phyloP scores from a whole-genome alignment of 345 rosid genomes.

The Eucalyptus sp. region DNA sequence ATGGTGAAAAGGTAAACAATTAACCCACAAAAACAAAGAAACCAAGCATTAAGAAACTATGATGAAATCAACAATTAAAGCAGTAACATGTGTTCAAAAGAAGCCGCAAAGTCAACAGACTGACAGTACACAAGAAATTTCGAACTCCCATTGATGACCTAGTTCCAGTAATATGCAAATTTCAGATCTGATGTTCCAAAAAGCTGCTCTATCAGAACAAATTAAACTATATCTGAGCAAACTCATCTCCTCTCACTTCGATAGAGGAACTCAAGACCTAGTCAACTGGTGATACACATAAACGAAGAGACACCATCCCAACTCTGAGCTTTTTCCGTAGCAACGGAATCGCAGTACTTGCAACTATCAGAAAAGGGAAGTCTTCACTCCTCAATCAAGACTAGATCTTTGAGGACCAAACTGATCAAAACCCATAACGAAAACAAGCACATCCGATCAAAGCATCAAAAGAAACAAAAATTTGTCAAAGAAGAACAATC shows the following conservation, averaged over 20 bases:
- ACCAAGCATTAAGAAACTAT: not conserved
- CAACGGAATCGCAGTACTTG: not conserved
- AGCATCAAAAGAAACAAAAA: not conserved
- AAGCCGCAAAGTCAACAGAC: not conserved
- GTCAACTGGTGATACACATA: not conserved
- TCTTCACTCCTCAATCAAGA: not conserved
- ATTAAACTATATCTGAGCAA: not conserved
- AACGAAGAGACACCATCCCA: not conserved
- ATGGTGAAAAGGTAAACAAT: not conserved
- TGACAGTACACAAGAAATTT: not conserved
- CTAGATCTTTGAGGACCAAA: not conserved
- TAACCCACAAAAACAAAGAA: not conserved
- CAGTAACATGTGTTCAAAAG: not conserved
- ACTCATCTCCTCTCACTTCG: not conserved
- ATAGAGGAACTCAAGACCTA: not conserved
- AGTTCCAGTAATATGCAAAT: not conserved
- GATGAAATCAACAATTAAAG: not conserved
- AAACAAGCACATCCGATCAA: not conserved
- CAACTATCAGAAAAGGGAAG: not conserved
- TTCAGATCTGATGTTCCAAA: not conserved
- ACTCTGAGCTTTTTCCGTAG: not conserved
- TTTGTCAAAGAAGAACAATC: not conserved
- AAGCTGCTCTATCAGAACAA: not conserved
- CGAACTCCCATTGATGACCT: not conserved
- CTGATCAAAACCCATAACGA: not conserved